These are phyloP conservation scores for Melanogaster broomeanus DNA, from an alignment of 768 basidiomycete species.

Conservation along the genomic window DNA sequence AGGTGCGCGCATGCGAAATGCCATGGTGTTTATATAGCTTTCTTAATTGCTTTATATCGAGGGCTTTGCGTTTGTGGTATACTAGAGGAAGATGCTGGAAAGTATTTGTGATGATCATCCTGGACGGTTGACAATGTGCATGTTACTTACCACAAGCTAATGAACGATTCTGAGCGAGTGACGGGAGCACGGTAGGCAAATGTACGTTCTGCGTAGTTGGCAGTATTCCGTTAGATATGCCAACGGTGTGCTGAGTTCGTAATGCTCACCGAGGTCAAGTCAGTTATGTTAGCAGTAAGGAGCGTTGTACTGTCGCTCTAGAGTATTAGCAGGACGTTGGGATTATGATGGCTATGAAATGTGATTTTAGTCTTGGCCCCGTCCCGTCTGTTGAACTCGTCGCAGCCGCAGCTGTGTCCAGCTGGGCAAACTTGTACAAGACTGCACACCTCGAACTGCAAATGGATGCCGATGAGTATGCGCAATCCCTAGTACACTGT, in stretches of 20 bases:
- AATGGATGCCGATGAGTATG: too few relatives aligned
- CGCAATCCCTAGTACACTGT: too few relatives aligned
- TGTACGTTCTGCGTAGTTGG: neutral
- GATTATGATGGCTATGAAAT: neutral
- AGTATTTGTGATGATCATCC: neutral
- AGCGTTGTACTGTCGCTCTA: too few relatives aligned
- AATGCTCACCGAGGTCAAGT: neutral
- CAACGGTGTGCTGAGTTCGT: neutral
- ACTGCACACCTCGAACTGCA: too few relatives aligned
- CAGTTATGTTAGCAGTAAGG: too few relatives aligned
- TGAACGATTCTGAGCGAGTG: neutral
- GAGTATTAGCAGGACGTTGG: neutral
- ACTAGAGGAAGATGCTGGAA: neutral
- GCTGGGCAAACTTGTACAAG: neutral
- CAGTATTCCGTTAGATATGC: neutral
- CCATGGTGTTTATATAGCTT: slow-evolving; percentile 3
- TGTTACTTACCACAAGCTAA: neutral
- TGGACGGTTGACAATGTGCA: neutral
- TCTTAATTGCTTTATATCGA: neutral
- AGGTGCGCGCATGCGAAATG: slow-evolving; percentile 4
- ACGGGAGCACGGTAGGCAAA: neutral
- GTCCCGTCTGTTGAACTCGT: neutral
- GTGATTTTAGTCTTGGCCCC: too few relatives aligned
- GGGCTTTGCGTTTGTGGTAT: neutral
- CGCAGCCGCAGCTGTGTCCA: neutral